Evolutionary conservation across 1,139 yeast species (phyloP).

Genomic region (Hemisphaericaspora xylofermentans): DNA sequence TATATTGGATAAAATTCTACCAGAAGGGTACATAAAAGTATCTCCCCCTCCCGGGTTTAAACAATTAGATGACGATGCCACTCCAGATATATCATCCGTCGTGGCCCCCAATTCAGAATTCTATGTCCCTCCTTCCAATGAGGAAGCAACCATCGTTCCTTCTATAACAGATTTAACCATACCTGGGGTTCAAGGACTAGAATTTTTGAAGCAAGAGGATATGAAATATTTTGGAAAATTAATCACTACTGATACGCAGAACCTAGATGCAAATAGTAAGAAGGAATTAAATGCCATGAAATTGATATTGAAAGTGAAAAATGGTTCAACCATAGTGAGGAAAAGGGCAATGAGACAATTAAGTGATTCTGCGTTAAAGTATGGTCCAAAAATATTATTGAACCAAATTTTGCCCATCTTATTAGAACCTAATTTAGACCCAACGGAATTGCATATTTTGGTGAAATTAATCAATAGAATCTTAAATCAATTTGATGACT

Average conservation of each 20-base stretch:
- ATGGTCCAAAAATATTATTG: conserved; percentile 72
- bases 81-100: conserved; percentile 35
- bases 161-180: conserved; percentile 37
- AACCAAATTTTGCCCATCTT: conserved; percentile 71
- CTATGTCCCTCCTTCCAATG: conserved; percentile 27
- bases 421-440: conserved; percentile 71
- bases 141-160: conserved; percentile 3
- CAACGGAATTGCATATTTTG: conserved; percentile 79
- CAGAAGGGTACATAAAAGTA: conserved; percentile 51
- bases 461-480: conserved; percentile 76
- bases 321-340: conserved; percentile 68
- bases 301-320: conserved; percentile 67
- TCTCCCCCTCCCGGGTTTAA: conserved; percentile 49
- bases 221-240: conserved; percentile 69
- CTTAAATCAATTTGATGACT: conserved; percentile 60
- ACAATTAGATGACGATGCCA: conserved; percentile 26
- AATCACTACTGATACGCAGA: conserved; percentile 32
- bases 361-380: conserved; percentile 59
- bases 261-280: conserved; percentile 49
- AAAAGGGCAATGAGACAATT: conserved; percentile 70
- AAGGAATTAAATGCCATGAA: conserved; percentile 64
- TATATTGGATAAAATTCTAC: conserved; percentile 52
- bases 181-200: conserved; percentile 58
- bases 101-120: conserved; percentile 16
- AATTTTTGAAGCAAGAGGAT: conserved; percentile 71